Evolutionary conservation across 179 eudicot species (phyloP).

Genomic region (Silene noctiflora): DNA sequence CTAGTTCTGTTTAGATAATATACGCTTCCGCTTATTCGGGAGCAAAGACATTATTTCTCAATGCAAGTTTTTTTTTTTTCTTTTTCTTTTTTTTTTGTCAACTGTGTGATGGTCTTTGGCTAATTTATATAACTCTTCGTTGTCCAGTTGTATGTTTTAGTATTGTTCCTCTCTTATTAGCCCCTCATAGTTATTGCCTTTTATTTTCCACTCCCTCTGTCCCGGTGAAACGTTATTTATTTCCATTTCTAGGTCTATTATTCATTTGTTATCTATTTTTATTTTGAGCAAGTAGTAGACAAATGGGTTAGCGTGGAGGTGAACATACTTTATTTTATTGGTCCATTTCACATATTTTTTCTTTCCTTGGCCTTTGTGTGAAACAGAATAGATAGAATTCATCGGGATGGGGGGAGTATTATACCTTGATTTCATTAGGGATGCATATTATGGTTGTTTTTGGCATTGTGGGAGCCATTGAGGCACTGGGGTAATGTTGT

Average conservation of each 20-base stretch:
- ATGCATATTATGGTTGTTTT: neutral
- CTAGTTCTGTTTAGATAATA: conserved; percentile 20
- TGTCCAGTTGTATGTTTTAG: neutral
- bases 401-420: too few relatives aligned
- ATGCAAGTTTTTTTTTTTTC: conserved; percentile 4
- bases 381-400: too few relatives aligned
- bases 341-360: too few relatives aligned
- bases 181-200: neutral
- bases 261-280: too few relatives aligned
- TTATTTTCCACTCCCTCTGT: neutral
- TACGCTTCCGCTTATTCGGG: conserved; percentile 7
- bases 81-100: neutral
- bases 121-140: neutral
- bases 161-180: neutral
- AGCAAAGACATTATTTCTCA: conserved; percentile 3
- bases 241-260: too few relatives aligned
- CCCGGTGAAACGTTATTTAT: too few relatives aligned
- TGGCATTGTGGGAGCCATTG: too few relatives aligned
- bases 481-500: too few relatives aligned
- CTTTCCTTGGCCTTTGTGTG: too few relatives aligned
- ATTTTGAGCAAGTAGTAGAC: too few relatives aligned
- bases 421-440: neutral
- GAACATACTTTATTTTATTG: too few relatives aligned
- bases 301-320: too few relatives aligned
- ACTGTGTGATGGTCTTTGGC: conserved; percentile 7